Conservation (phyloP, 805 yeast species). For the Phaffomyces thermotolerans region DNA sequence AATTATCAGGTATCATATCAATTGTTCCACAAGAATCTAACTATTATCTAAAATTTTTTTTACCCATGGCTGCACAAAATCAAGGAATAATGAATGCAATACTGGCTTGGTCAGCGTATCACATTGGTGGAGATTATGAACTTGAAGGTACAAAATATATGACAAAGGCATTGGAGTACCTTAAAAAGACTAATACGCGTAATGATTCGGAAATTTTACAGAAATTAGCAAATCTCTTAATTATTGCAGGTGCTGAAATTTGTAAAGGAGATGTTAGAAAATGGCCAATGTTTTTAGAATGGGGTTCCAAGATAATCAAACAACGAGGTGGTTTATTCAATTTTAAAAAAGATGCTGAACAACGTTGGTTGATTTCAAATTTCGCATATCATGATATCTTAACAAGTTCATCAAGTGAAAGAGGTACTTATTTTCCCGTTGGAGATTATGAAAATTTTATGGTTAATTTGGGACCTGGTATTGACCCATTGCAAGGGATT, state of each 20-base stretch:
- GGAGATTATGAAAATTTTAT: slow-evolving; percentile 44
- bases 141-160: slow-evolving; percentile 43
- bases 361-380: slow-evolving; percentile 67
- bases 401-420: slow-evolving; percentile 50
- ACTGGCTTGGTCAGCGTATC: slow-evolving; percentile 49
- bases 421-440: slow-evolving; percentile 60
- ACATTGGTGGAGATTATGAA: slow-evolving; percentile 30
- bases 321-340: slow-evolving; percentile 53
- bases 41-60: slow-evolving; percentile 43
- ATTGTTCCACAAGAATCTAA: slow-evolving; percentile 43
- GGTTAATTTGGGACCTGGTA: slow-evolving; percentile 30
- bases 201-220: slow-evolving; percentile 22
- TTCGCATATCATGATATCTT: slow-evolving; percentile 77
- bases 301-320: slow-evolving; percentile 58
- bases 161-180: slow-evolving; percentile 38
- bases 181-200: slow-evolving; percentile 27
- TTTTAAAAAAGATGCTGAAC: slow-evolving; percentile 45
- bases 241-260: slow-evolving; percentile 73
- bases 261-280: slow-evolving; percentile 74
- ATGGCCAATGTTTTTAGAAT: slow-evolving; percentile 61
- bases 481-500: slow-evolving; percentile 69
- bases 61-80: slow-evolving; percentile 45
- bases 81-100: slow-evolving; percentile 43
- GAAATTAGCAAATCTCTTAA: slow-evolving; percentile 57
- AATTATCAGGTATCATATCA: slow-evolving; percentile 40